Evolutionary conservation across 1,284 basidiomycete genomes (phyloP).

Genomic region (Tetrapyrgos nigripes): DNA sequence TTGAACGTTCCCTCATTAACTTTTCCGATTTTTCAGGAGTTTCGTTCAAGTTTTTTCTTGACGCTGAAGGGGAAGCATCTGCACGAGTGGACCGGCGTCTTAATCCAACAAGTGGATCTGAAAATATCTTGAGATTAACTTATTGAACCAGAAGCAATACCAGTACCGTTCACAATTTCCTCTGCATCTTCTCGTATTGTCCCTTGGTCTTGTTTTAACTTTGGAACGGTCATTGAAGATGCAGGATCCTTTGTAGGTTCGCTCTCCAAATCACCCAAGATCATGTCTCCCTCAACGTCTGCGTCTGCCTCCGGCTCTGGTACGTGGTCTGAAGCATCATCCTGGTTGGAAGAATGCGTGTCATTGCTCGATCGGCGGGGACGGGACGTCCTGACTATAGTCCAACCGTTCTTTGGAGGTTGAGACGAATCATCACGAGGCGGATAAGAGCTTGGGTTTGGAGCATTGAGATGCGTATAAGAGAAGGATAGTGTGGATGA

Average conservation of each 20-base stretch:
- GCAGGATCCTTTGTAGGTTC: constrained; percentile 51
- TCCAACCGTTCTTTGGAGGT: constrained; percentile 71
- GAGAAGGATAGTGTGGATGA: constrained; percentile 79
- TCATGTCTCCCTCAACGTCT: constrained; percentile 75
- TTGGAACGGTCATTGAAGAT: constrained; percentile 37
- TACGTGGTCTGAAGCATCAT: constrained; percentile 30
- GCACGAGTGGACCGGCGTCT: constrained; percentile 48
- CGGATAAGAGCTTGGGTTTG: constrained; percentile 80
- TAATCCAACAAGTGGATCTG: constrained; percentile 66
- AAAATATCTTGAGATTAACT: too few relatives aligned
- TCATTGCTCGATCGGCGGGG: constrained; percentile 17
- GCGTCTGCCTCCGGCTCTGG: constrained; percentile 46
- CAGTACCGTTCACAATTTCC: constrained; percentile 75
- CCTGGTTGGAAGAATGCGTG: constrained; percentile 31
- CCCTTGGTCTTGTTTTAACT: constrained; percentile 50
- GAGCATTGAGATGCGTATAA: constrained; percentile 80
- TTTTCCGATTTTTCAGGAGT: constrained; percentile 58
- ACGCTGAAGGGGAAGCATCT: constrained; percentile 39
- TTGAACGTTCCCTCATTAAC: constrained; percentile 74
- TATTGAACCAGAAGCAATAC: too few relatives aligned
- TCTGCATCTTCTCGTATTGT: constrained; percentile 70
- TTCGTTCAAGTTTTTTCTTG: constrained; percentile 30
- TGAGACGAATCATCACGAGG: constrained; percentile 51
- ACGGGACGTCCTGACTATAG: constrained; percentile 64
- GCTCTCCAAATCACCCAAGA: constrained; percentile 73